Percentiles rank a stretch among this genome's conserved stretches.
Conservation (phyloP, 2,329 filamentous ascomycete species). For the Fusarium heterosporum region DNA sequence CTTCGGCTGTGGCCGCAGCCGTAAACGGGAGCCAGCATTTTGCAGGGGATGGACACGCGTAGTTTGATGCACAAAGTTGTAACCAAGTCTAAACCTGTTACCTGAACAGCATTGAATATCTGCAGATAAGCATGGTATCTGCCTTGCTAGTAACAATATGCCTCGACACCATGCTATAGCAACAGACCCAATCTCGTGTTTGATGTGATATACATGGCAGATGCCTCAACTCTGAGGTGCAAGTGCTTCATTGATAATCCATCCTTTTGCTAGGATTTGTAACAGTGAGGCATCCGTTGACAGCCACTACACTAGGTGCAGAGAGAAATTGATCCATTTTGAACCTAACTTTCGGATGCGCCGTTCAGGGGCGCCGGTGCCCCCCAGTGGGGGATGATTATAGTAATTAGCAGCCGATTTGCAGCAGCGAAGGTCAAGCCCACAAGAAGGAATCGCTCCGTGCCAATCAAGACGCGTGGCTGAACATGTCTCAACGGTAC, state of each 20-base stretch:
- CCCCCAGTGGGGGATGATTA: slow-evolving; percentile 24
- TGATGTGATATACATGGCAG: not conserved
- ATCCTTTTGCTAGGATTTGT: not conserved
- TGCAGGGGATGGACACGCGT: slow-evolving; percentile 33
- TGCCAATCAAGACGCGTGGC: slow-evolving; percentile 43
- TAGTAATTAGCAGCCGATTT: slow-evolving; percentile 28
- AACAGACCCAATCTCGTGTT: slow-evolving; percentile 4
- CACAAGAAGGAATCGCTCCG: slow-evolving; percentile 31
- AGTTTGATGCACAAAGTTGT: slow-evolving; percentile 21
- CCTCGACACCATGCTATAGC: slow-evolving; percentile 18
- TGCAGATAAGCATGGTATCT: slow-evolving; percentile 8
- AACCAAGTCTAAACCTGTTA: slow-evolving; percentile 16
- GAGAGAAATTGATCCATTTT: slow-evolving; percentile 31
- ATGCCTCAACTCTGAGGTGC: not conserved
- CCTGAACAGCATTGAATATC: slow-evolving; percentile 3
- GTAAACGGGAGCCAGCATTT: slow-evolving; percentile 34
- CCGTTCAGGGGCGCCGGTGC: slow-evolving; percentile 45
- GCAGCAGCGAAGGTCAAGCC: slow-evolving; percentile 10
- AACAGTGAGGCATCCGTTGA: slow-evolving; percentile 18
- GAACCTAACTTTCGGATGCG: slow-evolving; percentile 39
- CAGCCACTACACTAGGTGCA: slow-evolving; percentile 13
- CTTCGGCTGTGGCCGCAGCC: slow-evolving; percentile 27
- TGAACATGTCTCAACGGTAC: slow-evolving; percentile 23
- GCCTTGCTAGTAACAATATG: slow-evolving; percentile 18
- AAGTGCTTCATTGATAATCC: not conserved